Conservation (phyloP, 768 basidiomycete species). For the Suillus subaureus region DNA sequence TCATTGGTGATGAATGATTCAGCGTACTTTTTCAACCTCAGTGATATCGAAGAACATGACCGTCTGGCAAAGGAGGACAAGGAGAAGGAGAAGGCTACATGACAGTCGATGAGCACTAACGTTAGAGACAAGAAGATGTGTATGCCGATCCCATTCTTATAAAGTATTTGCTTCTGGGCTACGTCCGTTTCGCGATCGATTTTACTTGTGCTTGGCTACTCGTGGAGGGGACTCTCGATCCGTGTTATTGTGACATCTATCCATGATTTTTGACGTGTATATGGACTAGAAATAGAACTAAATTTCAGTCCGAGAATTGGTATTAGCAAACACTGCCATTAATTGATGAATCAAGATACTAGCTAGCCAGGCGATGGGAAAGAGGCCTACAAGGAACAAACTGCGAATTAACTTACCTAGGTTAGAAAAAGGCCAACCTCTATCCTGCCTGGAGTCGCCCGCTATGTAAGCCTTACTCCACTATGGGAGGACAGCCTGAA, state of each 20-base stretch:
- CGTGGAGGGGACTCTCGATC: too few relatives aligned
- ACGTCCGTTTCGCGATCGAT: not conserved
- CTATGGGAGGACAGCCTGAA: too few relatives aligned
- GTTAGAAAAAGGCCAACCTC: too few relatives aligned
- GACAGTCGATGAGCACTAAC: not conserved
- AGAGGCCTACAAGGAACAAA: too few relatives aligned
- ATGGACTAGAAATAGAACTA: not conserved
- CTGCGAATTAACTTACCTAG: too few relatives aligned
- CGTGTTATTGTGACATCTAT: not conserved
- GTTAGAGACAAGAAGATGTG: not conserved
- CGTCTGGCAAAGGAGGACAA: constrained; percentile 53
- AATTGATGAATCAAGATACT: not conserved
- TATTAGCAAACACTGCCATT: not conserved
- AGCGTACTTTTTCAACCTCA: constrained; percentile 26
- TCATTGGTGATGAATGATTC: constrained; percentile 7
- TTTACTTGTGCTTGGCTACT: not conserved
- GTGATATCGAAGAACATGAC: constrained; percentile 80
- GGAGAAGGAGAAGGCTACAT: constrained; percentile 6
- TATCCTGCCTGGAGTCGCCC: too few relatives aligned
- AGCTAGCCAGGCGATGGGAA: too few relatives aligned
- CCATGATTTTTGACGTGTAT: too few relatives aligned
- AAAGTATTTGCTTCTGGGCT: not conserved
- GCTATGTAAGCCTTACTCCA: too few relatives aligned
- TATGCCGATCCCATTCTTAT: not conserved
- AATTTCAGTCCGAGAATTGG: not conserved